Evolutionary conservation across 306 rosid species (phyloP), one percentile per base, ranked within the genome.

Genomic region (Hippophae gyantsensis): DNA sequence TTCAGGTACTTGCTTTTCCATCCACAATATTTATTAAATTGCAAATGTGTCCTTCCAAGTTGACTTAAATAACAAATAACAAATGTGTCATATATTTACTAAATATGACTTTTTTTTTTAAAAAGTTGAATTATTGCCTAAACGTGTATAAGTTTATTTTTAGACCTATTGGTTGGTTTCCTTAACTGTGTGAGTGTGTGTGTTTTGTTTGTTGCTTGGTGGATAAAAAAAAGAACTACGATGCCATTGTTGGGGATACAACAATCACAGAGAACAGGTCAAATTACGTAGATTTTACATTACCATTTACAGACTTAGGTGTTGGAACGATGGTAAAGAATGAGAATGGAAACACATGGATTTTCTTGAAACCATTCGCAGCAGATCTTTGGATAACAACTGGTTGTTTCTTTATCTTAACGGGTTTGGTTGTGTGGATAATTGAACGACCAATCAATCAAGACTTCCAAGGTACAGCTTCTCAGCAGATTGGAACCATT

Each of bases 301-400:
- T 10, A 57, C 70, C 70, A 14, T 66, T 6, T 18, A 13, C 51
- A 1, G 70, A 66, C 25, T 0, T 48, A 1, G 70, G 70, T 6
- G 26, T 66, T 26, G 70, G 43, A 48, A 32, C 56, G 43, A 11
- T 66, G 32, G 70, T 48, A 12, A 9, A 12, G 23, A 43, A 55
- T 7, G 55, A 40, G 6, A 32, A 27, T 3, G 32, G 42, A 38
- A 42, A 48, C 50, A 60, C 43, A 45, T 62, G 74, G 74, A 7
- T 69, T 10, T 61, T 69, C 67, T 46, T 69, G 45, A 42, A 7
- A 32, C 66, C 72, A 26, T 41, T 60, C n/a, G 52, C 66, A n/a
- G 9, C 54, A 5, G 14, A 52, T 12, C 65, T 68, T 3, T 68
- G 66, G 72, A 13, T 44, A 9, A 32, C 72, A 43, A 52, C 23